Conservation (phyloP, 23 red algal genomes). For the Gracilaria gracilis region DNA sequence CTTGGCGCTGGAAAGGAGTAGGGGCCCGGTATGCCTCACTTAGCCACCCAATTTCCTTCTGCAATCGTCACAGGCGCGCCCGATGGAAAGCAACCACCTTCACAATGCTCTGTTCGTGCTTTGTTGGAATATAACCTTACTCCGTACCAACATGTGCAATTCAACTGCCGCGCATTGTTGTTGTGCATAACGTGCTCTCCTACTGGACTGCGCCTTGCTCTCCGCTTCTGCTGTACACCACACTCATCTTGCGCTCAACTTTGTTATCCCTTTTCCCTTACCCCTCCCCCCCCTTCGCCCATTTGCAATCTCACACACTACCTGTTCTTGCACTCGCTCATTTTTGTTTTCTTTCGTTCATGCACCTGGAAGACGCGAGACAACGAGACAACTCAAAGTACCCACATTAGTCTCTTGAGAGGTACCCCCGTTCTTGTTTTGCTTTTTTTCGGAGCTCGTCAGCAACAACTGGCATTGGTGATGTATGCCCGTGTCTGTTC, state of each 20-base stretch:
- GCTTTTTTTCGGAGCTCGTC: background rate
- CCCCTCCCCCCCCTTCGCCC: background rate
- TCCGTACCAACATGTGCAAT: background rate
- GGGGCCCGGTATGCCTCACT: background rate
- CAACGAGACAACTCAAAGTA: background rate
- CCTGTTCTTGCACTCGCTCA: background rate
- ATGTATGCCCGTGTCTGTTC: background rate
- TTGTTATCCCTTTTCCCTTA: background rate
- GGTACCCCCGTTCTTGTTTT: background rate
- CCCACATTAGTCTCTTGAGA: no score
- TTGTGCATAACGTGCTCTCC: background rate
- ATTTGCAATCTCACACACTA: slow-evolving; percentile 4
- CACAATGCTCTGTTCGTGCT: background rate
- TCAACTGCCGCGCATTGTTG: background rate
- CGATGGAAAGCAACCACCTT: background rate
- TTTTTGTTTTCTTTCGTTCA: background rate
- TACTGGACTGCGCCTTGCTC: background rate
- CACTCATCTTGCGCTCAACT: background rate
- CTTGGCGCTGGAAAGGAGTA: background rate
- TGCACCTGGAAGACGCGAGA: background rate
- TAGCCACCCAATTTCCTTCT: background rate
- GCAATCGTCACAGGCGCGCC: background rate
- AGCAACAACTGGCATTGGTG: background rate
- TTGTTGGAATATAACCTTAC: background rate
- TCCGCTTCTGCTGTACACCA: background rate